These are phyloP conservation scores for Alternaria consortialis DNA, from an alignment of 2,329 filamentous ascomycete species.

Conservation along the genomic window DNA sequence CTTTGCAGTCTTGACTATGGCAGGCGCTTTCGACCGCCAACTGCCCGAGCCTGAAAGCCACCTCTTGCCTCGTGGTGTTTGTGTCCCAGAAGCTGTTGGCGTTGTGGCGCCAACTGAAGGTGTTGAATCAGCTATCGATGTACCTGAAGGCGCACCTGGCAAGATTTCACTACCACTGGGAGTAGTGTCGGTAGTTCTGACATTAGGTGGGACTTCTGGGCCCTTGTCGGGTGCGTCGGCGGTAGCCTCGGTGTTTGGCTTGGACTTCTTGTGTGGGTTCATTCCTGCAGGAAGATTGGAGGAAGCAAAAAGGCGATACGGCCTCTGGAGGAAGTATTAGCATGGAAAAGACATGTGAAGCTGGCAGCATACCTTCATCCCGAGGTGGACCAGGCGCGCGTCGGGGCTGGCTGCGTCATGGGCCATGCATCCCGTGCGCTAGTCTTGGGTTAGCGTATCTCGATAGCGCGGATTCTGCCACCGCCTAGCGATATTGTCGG, in stretches of 20 bases:
- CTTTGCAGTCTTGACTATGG: constrained; percentile 57
- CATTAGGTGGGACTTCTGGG: constrained; percentile 21
- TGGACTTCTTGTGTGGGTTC: constrained; percentile 55
- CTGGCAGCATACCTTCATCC: constrained; percentile 28
- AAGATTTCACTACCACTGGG: constrained; percentile 27
- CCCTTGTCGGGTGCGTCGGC: constrained; percentile 21
- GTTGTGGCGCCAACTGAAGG: constrained; percentile 22
- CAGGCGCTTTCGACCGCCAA: constrained; percentile 58
- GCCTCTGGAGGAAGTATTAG: constrained; percentile 28
- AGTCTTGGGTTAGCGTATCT: constrained; percentile 14
- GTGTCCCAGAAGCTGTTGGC: constrained; percentile 27
- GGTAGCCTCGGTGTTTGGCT: constrained; percentile 47
- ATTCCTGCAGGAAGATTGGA: constrained; percentile 36
- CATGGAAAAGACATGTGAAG: constrained; percentile 19
- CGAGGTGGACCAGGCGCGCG: constrained; percentile 23
- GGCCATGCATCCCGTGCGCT: constrained; percentile 16
- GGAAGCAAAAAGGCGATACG: constrained; percentile 24
- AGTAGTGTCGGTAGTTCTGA: constrained; percentile 19
- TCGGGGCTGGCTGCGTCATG: constrained; percentile 15
- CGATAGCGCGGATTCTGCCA: constrained; percentile 27
- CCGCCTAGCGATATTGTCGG: constrained; percentile 22
- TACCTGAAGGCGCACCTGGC: constrained; percentile 24
- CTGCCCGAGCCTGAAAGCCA: constrained; percentile 57
- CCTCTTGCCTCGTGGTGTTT: constrained; percentile 42
- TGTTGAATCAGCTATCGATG: constrained; percentile 24